phyloP scores from a whole-genome alignment of 345 rosid genomes.

The Excoecaria agallocha region DNA sequence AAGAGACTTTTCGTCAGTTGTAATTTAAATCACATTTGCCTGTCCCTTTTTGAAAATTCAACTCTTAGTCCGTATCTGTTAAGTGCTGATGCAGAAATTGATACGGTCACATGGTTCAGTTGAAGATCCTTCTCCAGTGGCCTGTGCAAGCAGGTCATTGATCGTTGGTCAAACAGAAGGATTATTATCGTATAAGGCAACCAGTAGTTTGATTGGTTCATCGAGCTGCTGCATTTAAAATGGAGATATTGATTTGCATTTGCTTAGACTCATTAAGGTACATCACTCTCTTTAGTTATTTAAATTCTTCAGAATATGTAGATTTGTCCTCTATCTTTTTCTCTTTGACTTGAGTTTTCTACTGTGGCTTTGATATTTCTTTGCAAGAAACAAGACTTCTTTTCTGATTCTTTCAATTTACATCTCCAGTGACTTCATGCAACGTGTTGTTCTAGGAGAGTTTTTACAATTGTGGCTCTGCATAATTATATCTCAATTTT shows the following conservation, averaged over 20 bases:
- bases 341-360: not conserved
- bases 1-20: slow-evolving; percentile 74
- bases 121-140: slow-evolving; percentile 89
- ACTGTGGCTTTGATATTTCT: not conserved
- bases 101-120: slow-evolving; percentile 63
- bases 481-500: not conserved
- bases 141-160: slow-evolving; percentile 61
- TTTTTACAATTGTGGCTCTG: not conserved
- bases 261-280: slow-evolving; percentile 80
- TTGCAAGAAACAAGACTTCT: not conserved
- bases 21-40: slow-evolving; percentile 22
- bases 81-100: slow-evolving; percentile 65
- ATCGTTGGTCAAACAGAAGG: slow-evolving; percentile 71
- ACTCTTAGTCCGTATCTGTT: slow-evolving; percentile 30
- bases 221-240: slow-evolving; percentile 62
- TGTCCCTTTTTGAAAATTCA: slow-evolving; percentile 22
- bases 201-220: slow-evolving; percentile 68
- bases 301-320: not conserved
- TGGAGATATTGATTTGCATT: slow-evolving; percentile 66
- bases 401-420: not conserved
- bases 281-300: not conserved
- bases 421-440: too few species aligned
- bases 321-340: not conserved
- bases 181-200: slow-evolving; percentile 70
- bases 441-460: not conserved